A percentile compares a stretch with the other conserved stretches of the same genome.
These are phyloP conservation scores for Thelonectria blattea DNA, from an alignment of 2,329 filamentous ascomycete species.

Conservation along the genomic window DNA sequence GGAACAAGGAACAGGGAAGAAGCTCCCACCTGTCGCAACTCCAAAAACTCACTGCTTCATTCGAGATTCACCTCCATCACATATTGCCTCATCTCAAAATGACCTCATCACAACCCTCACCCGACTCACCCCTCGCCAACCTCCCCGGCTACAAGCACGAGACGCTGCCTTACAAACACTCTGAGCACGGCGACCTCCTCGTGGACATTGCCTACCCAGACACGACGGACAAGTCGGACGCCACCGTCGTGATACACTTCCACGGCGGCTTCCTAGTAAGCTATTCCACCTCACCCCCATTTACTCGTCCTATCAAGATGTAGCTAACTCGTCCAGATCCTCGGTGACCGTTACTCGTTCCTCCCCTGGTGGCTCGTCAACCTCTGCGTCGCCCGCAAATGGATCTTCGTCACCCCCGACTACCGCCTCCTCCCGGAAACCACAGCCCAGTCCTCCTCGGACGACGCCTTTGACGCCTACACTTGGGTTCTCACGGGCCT, in stretches of 20 bases:
- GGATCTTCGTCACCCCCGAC: conserved; percentile 34
- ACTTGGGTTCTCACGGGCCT: conserved; percentile 28
- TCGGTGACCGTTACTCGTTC: conserved; percentile 32
- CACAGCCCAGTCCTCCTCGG: conserved; percentile 25
- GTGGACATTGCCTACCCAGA: conserved; percentile 30
- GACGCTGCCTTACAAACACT: conserved; percentile 26
- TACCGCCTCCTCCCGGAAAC: conserved; percentile 33
- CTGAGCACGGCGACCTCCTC: conserved; percentile 19
- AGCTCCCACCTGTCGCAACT: no score
- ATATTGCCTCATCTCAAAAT: background rate
- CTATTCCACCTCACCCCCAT: rapidly evolving
- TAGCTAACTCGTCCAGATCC: no score
- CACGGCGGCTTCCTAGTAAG: conserved; percentile 31
- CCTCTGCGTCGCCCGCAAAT: conserved; percentile 25
- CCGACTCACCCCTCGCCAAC: background rate
- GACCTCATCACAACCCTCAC: background rate
- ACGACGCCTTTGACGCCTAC: conserved; percentile 30
- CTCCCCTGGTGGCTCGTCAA: conserved; percentile 31
- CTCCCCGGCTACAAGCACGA: conserved; percentile 25
- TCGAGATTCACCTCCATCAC: no score
- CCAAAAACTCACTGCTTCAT: no score
- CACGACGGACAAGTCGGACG: conserved; percentile 4
- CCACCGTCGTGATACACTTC: conserved; percentile 30
- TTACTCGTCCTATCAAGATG: rapidly evolving
- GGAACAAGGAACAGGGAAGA: no score